Conservation (phyloP, 371 early-diverging fungal species). For the Mucor irregularis region DNA sequence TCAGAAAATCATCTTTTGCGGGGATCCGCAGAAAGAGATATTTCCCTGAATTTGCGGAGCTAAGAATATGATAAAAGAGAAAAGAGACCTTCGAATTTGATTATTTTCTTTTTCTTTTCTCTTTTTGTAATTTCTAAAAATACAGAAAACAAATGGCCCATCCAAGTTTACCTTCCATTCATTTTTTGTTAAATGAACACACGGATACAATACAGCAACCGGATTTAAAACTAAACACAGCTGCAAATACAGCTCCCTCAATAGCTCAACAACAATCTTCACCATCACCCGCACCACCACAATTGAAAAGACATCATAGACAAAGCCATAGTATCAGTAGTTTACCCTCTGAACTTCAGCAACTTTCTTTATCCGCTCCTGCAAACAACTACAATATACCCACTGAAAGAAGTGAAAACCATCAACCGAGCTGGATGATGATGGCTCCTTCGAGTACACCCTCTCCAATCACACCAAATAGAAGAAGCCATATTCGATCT, state of each 20-base stretch:
- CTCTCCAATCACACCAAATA: conserved; percentile 8
- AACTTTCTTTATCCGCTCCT: conserved; percentile 26
- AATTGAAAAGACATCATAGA: neutral
- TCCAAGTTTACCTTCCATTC: conserved; percentile 27
- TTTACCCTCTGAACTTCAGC: conserved; percentile 28
- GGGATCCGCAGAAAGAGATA: too few species aligned
- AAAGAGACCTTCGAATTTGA: neutral
- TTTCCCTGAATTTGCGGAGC: too few species aligned
- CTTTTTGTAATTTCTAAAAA: neutral
- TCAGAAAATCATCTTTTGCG: too few species aligned
- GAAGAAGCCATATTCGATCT: conserved; percentile 24
- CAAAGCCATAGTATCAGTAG: conserved; percentile 18
- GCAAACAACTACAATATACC: conserved; percentile 11
- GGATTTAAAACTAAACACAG: neutral
- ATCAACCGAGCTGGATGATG: conserved; percentile 22
- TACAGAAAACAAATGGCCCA: conserved; percentile 7
- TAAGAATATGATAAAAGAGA: too few species aligned
- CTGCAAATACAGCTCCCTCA: neutral
- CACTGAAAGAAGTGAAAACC: conserved; percentile 14
- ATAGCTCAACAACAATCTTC: neutral
- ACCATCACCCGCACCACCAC: neutral
- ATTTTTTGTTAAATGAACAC: conserved; percentile 17
- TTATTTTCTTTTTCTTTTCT: neutral
- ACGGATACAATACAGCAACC: neutral
- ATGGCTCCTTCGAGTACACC: neutral